Base-by-base conservation (phyloP, 345 rosid species). In the Eucalyptus pauciflora region DNA sequence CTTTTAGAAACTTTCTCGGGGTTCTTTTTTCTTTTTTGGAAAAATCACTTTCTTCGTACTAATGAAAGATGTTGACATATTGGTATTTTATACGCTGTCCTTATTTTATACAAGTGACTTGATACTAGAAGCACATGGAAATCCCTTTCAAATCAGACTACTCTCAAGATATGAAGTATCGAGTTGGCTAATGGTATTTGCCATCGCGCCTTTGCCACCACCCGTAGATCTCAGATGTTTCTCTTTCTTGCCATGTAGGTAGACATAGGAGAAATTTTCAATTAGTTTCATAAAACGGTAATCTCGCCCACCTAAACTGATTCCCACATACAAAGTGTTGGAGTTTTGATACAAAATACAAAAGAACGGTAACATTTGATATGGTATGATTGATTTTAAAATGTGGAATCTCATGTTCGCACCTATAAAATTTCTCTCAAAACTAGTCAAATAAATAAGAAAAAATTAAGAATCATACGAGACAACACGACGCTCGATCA, bases 161-260 rank as follows among this genome's bases (percentile, higher is more conserved):
- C 13, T 33, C 7, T 69, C 13, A 10, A 69, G 45, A 33, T 18
- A 18, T 17, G 25, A 33, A 33, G 81, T 9, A 33, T 71, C 8
- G 2, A 33, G 45, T 17, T 9, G 45, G 81, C 2, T 33, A 33
- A 33, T 18, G 45, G 24, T 41, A 41, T 71, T 69, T 71, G 25
- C 45, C 17, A 2, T 71, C 2, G 25, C 0, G 0, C 45, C 7
- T 71, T 17, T 10, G 13, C 45, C 7, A 71, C 7, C 81, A 17
- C 45, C 45, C 4, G 0, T 11, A 2, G 17, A 15, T 29, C 18
- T 2, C 1, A 4, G 2, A 64, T 7, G 9, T 64, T 64, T 14
- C 71, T 13, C 16, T 27, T 13, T 64, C 71, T 64, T 14, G 17
- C 18, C 37, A 3, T 16, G 8, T 16, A 69, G 9, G 25, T 71